Conservation (phyloP, 768 basidiomycete species). For the Fomitopsis serialis region DNA sequence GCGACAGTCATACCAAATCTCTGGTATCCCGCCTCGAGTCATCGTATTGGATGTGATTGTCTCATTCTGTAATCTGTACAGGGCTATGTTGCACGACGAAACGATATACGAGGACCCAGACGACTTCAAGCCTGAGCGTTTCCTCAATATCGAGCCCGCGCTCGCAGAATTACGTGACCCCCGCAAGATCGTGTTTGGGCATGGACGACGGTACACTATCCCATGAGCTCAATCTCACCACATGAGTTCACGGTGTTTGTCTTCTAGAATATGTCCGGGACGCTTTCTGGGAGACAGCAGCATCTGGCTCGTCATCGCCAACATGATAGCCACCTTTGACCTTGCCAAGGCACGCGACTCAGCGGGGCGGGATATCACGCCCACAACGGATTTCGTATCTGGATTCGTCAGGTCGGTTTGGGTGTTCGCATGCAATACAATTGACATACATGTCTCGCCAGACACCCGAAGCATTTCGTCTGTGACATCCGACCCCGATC, state of each 20-base stretch:
- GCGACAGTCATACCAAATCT: constrained; percentile 18
- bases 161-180: constrained; percentile 31
- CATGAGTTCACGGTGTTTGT: neutral
- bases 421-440: too few relatives aligned
- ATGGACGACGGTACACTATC: constrained; percentile 37
- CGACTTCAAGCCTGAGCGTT: constrained; percentile 46
- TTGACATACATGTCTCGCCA: too few relatives aligned
- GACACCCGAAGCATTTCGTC: too few relatives aligned
- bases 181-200: constrained; percentile 48
- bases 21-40: constrained; percentile 7
- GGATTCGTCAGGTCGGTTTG: constrained; percentile 39
- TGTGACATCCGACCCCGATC: too few relatives aligned
- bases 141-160: constrained; percentile 31
- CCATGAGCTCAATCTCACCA: too few relatives aligned
- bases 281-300: constrained; percentile 42
- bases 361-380: constrained; percentile 32
- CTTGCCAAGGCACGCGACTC: constrained; percentile 36
- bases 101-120: constrained; percentile 37
- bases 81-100: constrained; percentile 24
- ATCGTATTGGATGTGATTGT: too few relatives aligned
- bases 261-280: constrained; percentile 45
- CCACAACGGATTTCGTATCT: constrained; percentile 31
- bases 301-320: constrained; percentile 40
- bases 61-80: too few relatives aligned
- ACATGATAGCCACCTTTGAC: constrained; percentile 40